phyloP scores from a whole-genome alignment of 176 grass and related monocot species.

The Secale cereale region DNA sequence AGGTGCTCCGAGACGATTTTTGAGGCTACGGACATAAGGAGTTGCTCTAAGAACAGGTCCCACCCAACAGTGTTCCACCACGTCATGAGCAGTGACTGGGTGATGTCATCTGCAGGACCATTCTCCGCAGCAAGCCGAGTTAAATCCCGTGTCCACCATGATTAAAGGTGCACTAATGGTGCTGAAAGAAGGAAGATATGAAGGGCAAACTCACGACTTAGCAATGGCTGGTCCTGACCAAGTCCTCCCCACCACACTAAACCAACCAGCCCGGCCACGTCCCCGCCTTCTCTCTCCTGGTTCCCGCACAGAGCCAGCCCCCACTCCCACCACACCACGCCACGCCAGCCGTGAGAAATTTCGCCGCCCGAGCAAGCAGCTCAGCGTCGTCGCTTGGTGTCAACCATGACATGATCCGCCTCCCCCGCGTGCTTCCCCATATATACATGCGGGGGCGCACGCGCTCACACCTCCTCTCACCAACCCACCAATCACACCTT shows the following conservation, averaged over 20 bases:
- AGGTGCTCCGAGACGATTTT: too few relatives aligned
- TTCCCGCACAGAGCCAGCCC: background rate
- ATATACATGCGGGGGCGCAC: constrained; percentile 28
- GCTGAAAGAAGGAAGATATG: background rate
- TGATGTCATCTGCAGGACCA: background rate
- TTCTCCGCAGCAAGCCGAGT: background rate
- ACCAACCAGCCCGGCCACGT: background rate
- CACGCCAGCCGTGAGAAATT: constrained; percentile 35
- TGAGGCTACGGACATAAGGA: too few relatives aligned
- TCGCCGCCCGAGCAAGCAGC: constrained; percentile 22
- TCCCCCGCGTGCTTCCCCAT: constrained; percentile 40
- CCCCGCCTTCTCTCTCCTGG: background rate
- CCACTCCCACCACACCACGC: constrained; percentile 22
- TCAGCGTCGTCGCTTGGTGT: constrained; percentile 26
- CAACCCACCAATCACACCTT: background rate
- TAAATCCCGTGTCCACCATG: background rate
- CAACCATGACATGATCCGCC: constrained; percentile 27
- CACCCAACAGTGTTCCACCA: background rate
- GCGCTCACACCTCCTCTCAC: constrained; percentile 23
- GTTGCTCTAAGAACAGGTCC: too few relatives aligned
- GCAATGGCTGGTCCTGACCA: constrained; percentile 6
- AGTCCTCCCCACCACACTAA: constrained; percentile 17
- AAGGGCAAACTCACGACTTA: background rate
- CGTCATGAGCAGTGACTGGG: background rate
- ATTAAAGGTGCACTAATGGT: background rate